Conservation (phyloP, 2,329 filamentous ascomycete genomes). For the Microcyclosporella mali region DNA sequence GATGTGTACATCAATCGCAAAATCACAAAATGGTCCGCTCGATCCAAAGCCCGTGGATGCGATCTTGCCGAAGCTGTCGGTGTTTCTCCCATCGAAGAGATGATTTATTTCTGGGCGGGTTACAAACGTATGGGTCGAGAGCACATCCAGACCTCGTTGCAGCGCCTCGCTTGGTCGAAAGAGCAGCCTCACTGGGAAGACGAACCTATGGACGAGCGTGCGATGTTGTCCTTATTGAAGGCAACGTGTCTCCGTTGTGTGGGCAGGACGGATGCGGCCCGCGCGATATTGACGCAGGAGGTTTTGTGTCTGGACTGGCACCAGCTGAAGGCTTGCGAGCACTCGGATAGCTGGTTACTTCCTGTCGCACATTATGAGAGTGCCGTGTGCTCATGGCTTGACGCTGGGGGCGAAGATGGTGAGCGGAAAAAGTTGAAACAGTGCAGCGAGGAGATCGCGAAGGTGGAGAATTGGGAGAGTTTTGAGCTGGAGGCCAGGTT, state of each 20-base stretch:
- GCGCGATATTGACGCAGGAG: slow-evolving; percentile 53
- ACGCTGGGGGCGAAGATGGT: slow-evolving; percentile 41
- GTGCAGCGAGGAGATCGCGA: slow-evolving; percentile 60
- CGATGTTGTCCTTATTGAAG: slow-evolving; percentile 60
- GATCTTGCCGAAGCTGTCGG: slow-evolving; percentile 75
- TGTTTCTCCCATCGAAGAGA: slow-evolving; percentile 75
- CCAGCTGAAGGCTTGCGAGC: slow-evolving; percentile 44
- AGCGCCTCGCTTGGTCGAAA: slow-evolving; percentile 59
- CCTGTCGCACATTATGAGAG: slow-evolving; percentile 82
- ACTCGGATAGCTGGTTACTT: slow-evolving; percentile 63
- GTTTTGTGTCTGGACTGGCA: slow-evolving; percentile 55
- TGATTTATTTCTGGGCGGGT: slow-evolving; percentile 92
- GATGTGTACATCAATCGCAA: slow-evolving; percentile 81
- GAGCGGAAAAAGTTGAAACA: slow-evolving; percentile 49
- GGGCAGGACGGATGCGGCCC: slow-evolving; percentile 54
- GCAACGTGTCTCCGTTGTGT: slow-evolving; percentile 61
- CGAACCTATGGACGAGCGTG: slow-evolving; percentile 54
- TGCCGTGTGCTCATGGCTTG: slow-evolving; percentile 72
- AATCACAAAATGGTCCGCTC: slow-evolving; percentile 78
- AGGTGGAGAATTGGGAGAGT: slow-evolving; percentile 62
- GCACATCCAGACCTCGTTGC: slow-evolving; percentile 59
- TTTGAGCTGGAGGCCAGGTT: slow-evolving; percentile 69
- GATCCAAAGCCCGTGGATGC: slow-evolving; percentile 60
- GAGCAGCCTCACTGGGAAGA: slow-evolving; percentile 47
- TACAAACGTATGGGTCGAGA: slow-evolving; percentile 67